Evolutionary conservation across 2,329 filamentous ascomycete genomes (phyloP), one percentile per base, ranked within the genome.

Genomic region (Fusarium mangiferae): DNA sequence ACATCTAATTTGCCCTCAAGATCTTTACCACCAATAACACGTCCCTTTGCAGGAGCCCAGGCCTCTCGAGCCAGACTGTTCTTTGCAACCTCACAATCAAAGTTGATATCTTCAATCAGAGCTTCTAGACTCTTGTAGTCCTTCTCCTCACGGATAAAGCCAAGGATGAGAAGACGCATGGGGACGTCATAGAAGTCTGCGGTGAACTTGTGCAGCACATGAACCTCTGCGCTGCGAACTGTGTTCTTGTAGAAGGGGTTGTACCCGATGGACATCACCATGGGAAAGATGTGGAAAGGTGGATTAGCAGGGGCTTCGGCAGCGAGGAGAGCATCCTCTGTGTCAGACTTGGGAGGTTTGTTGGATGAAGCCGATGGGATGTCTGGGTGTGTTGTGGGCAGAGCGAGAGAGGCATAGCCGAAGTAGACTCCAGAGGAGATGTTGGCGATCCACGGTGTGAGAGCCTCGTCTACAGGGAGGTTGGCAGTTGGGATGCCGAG

Each of bases 221-320:
- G 95, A 64, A 97, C 95, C 87, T 98, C 95, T 80, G 96, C 95
- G 72, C 90, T 94, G 71, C 94, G 91, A 52, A 94, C 90, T 9
- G 89, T 91, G 87, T 99, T 98, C 82, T 95, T 95, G 88, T 98
- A 99, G 84, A 95, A 98, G 0, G 96, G 96, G 83, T 98, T 99
- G 89, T 95, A 98, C 49, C 96, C 96, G 75, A 98, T 96, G 70
- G 91, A 94, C 92, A 98, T 93, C 75, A 97, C 95, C 89, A 97
- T 96, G 3, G 94, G 94, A 82, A 92, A 94, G 64, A 96, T 86
- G 66, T 75, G 63, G 73, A 82, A 81, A 54, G 62, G 52, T 13
- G 79, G 77, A 66, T 79, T 75, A 35, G 61, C 48, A 35, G 72
- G 71, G 39, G 71, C 48, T 15, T 42, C 48, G 7, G 67, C 38